Evolutionary conservation across 2,329 filamentous ascomycete species (phyloP).

Genomic region (Biscogniauxia marginata): DNA sequence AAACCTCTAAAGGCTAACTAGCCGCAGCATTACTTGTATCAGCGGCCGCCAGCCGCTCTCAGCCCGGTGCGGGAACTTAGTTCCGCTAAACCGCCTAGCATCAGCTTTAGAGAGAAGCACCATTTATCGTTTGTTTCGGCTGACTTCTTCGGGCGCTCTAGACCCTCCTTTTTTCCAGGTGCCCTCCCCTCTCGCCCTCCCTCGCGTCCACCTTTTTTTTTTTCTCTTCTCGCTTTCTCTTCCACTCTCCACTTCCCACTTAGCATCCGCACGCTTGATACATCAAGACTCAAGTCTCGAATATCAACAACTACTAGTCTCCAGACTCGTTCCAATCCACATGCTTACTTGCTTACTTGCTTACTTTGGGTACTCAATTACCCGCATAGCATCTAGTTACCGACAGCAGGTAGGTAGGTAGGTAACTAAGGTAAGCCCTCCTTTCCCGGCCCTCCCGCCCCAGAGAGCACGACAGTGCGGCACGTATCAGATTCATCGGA

Average conservation of each 20-base stretch:
- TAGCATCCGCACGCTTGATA: not conserved
- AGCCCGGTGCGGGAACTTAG: conserved; percentile 1
- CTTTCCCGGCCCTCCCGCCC: conserved; percentile 13
- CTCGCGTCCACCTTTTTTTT: not conserved
- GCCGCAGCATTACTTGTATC: not conserved
- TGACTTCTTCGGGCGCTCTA: conserved; percentile 5
- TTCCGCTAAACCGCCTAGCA: conserved; percentile 2
- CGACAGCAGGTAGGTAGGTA: too few species aligned
- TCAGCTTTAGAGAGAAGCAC: not conserved
- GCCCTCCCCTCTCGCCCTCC: not conserved
- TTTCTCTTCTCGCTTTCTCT: not conserved
- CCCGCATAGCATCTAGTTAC: too few species aligned
- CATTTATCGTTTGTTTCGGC: conserved; percentile 1
- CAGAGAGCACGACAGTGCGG: conserved; percentile 16
- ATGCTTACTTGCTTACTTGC: too few species aligned
- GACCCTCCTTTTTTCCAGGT: not conserved
- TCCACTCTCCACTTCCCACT: not conserved
- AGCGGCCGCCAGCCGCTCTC: not conserved
- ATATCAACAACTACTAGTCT: too few species aligned
- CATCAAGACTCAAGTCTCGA: conserved; percentile 1
- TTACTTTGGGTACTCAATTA: too few species aligned
- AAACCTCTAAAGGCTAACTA: too few species aligned
- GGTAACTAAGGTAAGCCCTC: not conserved
- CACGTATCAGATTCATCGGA: conserved; percentile 13
- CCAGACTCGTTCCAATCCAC: too few species aligned